phyloP scores from a whole-genome alignment of 2,329 filamentous ascomycete genomes.

The Hypoxylon rubiginosum region DNA sequence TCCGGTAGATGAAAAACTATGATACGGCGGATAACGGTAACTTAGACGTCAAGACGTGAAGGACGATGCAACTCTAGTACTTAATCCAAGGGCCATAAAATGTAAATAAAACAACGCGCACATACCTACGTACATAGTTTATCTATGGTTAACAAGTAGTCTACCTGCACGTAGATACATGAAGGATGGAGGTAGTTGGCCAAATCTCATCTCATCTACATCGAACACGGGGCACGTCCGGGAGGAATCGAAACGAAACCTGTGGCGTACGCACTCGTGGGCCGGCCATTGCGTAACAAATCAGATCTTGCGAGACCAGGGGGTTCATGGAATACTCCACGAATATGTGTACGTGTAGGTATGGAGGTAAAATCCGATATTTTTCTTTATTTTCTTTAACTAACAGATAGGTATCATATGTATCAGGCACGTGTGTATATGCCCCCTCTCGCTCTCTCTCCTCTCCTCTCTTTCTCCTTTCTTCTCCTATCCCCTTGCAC shows the following conservation, averaged over 20 bases:
- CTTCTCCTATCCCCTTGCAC: too few relatives aligned
- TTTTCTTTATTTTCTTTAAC: neutral
- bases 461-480: neutral
- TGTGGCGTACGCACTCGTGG: neutral
- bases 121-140: too few relatives aligned
- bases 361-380: neutral
- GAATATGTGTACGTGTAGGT: neutral
- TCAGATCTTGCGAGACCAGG: neutral
- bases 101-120: too few relatives aligned
- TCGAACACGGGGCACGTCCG: neutral
- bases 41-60: too few relatives aligned
- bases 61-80: too few relatives aligned
- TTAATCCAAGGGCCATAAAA: too few relatives aligned
- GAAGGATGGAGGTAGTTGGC: neutral
- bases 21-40: too few relatives aligned
- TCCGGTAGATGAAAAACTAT: too few relatives aligned
- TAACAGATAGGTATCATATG: neutral
- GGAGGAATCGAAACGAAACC: neutral
- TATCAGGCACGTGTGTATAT: neutral
- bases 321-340: neutral
- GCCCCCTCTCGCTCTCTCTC: neutral
- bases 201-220: neutral
- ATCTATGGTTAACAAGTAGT: neutral
- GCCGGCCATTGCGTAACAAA: neutral
- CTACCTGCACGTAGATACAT: neutral